phyloP scores from a whole-genome alignment of 2,329 filamentous ascomycete genomes.

The Domatiomyces catenatus region DNA sequence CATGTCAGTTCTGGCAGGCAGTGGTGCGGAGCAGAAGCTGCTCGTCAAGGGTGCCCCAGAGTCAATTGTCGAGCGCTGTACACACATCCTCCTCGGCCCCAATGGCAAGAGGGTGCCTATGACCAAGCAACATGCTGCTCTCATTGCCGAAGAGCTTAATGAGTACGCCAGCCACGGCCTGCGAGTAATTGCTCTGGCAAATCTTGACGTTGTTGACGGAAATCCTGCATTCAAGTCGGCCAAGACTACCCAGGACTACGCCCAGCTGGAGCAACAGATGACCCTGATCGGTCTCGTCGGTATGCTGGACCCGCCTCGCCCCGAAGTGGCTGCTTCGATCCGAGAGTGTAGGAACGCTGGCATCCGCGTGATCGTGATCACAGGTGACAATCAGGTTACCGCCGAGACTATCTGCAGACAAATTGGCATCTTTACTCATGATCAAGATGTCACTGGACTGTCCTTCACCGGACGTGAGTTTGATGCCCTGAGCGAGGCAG shows the following conservation, averaged over 20 bases:
- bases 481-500: conserved; percentile 60
- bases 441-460: conserved; percentile 77
- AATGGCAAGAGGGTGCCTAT: conserved; percentile 64
- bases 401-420: conserved; percentile 95
- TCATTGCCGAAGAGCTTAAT: conserved; percentile 65
- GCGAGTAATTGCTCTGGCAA: conserved; percentile 85
- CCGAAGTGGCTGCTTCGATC: conserved; percentile 77
- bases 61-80: conserved; percentile 83
- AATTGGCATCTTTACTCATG: conserved; percentile 75
- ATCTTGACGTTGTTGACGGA: conserved; percentile 57
- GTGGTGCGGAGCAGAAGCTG: conserved; percentile 56
- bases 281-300: conserved; percentile 85
- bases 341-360: conserved; percentile 80
- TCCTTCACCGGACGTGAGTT: conserved; percentile 94
- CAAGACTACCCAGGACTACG: conserved; percentile 70
- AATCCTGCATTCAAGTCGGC: conserved; percentile 58
- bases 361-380: conserved; percentile 94
- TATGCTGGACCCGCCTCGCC: conserved; percentile 92
- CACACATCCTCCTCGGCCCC: conserved; percentile 60
- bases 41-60: conserved; percentile 95
- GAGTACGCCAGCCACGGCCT: conserved; percentile 86
- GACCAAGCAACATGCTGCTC: conserved; percentile 49
- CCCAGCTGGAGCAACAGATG: conserved; percentile 79
- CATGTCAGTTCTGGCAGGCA: conserved; percentile 86
- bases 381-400: conserved; percentile 93